A percentile compares a stretch with the other conserved stretches of the same genome.
These are phyloP conservation scores for Taiozyma onychis DNA, from an alignment of 1,139 yeast genomes.

Conservation along the genomic window DNA sequence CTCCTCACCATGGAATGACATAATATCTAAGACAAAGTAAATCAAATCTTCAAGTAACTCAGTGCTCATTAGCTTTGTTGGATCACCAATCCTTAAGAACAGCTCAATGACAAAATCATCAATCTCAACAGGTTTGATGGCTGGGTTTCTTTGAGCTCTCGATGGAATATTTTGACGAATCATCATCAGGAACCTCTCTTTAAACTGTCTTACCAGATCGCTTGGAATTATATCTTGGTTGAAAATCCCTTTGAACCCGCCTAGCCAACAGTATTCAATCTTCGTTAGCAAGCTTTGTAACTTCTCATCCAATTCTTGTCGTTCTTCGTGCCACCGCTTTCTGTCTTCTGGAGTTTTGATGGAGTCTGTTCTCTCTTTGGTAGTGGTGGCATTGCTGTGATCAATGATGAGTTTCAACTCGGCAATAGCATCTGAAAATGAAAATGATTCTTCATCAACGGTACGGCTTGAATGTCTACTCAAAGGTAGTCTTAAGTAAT, in stretches of 20 bases:
- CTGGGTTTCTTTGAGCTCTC: slow-evolving; percentile 24
- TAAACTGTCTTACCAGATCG: slow-evolving; percentile 32
- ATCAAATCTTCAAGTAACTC: slow-evolving; percentile 58
- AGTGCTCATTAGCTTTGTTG: slow-evolving; percentile 28
- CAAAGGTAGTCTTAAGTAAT: slow-evolving; percentile 56
- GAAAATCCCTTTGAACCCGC: slow-evolving; percentile 72
- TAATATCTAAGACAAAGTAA: slow-evolving; percentile 52
- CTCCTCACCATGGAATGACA: slow-evolving; percentile 58
- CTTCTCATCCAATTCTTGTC: slow-evolving; percentile 57
- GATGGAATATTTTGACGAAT: slow-evolving; percentile 33
- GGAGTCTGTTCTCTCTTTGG: slow-evolving; percentile 40
- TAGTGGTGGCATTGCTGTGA: slow-evolving; percentile 59
- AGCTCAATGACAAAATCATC: slow-evolving; percentile 47
- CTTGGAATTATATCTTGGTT: slow-evolving; percentile 27
- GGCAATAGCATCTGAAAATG: slow-evolving; percentile 41
- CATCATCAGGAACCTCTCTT: slow-evolving; percentile 32
- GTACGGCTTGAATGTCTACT: slow-evolving; percentile 45
- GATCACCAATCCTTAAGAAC: slow-evolving; percentile 43
- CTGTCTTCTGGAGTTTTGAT: slow-evolving; percentile 53
- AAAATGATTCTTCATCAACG: slow-evolving; percentile 34
- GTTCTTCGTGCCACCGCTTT: slow-evolving; percentile 69
- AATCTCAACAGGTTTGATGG: slow-evolving; percentile 30
- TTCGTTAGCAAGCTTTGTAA: slow-evolving; percentile 48
- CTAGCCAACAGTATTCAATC: slow-evolving; percentile 69
- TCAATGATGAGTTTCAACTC: slow-evolving; percentile 48